Evolutionary conservation across 2,329 filamentous ascomycete species (phyloP).

Genomic region (Aspergillus amoenus): DNA sequence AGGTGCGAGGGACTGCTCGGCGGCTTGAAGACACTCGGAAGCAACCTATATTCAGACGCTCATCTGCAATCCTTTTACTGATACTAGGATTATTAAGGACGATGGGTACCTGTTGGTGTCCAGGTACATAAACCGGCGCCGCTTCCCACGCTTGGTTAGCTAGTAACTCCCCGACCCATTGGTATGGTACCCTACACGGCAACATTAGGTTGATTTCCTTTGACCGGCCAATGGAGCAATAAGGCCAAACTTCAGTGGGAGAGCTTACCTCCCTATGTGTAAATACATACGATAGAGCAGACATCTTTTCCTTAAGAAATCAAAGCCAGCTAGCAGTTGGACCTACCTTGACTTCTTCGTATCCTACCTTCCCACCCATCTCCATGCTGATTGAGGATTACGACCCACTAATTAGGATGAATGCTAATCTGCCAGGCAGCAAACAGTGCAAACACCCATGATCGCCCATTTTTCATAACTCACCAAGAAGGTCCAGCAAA

Average conservation of each 20-base stretch:
- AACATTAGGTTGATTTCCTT: not conserved
- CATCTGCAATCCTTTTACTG: not conserved
- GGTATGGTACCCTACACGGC: not conserved
- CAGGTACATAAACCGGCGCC: not conserved
- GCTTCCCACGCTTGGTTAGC: not conserved
- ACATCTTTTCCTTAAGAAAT: too few species aligned
- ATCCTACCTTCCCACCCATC: not conserved
- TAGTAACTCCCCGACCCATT: not conserved
- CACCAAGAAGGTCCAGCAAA: not conserved
- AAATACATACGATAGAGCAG: not conserved
- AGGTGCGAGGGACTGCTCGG: not conserved
- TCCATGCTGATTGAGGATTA: not conserved
- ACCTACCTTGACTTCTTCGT: not conserved
- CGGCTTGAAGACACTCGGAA: not conserved
- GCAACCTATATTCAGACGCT: not conserved
- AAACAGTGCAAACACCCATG: slow-evolving; percentile 15
- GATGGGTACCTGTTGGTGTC: not conserved
- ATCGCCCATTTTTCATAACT: slow-evolving; percentile 1
- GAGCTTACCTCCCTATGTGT: not conserved
- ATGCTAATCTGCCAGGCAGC: not conserved
- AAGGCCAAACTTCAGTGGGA: not conserved
- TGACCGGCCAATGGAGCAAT: too few species aligned
- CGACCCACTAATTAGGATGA: not conserved
- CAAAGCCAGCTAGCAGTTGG: too few species aligned
- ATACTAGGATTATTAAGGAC: not conserved